These are phyloP conservation scores for Trichosporon sp. DNA, from an alignment of 1,284 basidiomycete genomes.

Conservation along the genomic window DNA sequence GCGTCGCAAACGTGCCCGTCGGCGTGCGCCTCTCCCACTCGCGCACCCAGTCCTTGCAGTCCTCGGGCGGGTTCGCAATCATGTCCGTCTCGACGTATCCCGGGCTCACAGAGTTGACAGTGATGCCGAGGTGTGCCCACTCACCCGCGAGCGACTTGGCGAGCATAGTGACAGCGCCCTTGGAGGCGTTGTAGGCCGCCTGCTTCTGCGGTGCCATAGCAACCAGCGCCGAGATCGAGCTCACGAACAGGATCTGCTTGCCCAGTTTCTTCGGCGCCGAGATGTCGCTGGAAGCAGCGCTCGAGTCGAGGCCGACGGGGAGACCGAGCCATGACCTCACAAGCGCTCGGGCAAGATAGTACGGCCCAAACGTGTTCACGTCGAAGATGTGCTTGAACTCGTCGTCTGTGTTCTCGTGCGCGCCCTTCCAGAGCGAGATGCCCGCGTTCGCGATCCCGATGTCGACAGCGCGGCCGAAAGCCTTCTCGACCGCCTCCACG, in stretches of 20 bases:
- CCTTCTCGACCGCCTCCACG: constrained; percentile 19
- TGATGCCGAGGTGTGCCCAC: constrained; percentile 53
- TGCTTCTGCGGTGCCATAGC: constrained; percentile 55
- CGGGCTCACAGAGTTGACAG: constrained; percentile 55
- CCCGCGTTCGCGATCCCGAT: constrained; percentile 47
- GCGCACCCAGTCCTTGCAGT: constrained; percentile 36
- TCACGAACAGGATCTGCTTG: constrained; percentile 56
- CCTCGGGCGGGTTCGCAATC: constrained; percentile 46
- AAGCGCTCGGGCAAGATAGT: constrained; percentile 51
- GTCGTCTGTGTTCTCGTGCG: constrained; percentile 49
- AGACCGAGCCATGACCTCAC: constrained; percentile 49
- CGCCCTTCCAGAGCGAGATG: constrained; percentile 49
- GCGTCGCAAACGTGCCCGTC: constrained; percentile 46
- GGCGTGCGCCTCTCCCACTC: constrained; percentile 52
- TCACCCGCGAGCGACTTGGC: constrained; percentile 54
- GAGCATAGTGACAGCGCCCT: constrained; percentile 53
- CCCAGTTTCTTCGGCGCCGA: constrained; percentile 33
- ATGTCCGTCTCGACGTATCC: constrained; percentile 57
- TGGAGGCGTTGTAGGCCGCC: constrained; percentile 54
- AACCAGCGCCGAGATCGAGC: constrained; percentile 53
- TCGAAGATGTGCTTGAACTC: constrained; percentile 47
- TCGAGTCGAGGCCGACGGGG: constrained; percentile 23
- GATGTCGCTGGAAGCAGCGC: neutral
- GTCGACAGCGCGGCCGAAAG: constrained; percentile 25
- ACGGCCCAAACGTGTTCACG: constrained; percentile 52